Evolutionary conservation across 768 basidiomycete genomes (phyloP), one percentile per base, ranked within the genome.

Genomic region (Lentinula boryana): DNA sequence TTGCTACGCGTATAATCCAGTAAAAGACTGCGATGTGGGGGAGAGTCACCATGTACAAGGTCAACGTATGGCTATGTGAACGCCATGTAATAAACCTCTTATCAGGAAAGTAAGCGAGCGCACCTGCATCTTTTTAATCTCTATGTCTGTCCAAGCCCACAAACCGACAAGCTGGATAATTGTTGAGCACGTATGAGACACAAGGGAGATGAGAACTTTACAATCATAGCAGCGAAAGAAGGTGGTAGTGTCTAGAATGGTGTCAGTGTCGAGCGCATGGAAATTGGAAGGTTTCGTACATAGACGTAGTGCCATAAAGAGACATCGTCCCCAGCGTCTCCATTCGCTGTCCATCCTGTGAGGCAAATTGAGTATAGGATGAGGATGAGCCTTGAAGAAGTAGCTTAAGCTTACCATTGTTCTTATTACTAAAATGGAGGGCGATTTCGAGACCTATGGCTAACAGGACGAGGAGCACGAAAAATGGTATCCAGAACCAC

Each of bases 61-160:
- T 84, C 82, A 23, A 85, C 77, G 65, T 84, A 85, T 6, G 84
- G 84, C 80, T 84, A 44, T 5, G 46, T 48, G 9, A 4, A 57
- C 54, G 15, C 46, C 50, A 44, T 36, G 10, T 56, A 40, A 23
- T 10, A 2, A 35, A 43, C n/a, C 33, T n/a, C 35, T 40, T 56
- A 35, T 40, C n/a, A 23, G 50, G 7, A 21, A 3, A 13, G n/a
- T 16, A n/a, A 10, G 41, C 16, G 31, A 32, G 50, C 68, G 32
- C 54, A 78, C 80, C 74, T 84, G 84, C 70, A 84, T 77, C 67
- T 78, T 81, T 64, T 83, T 81, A 54, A 85, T 79, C 62, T 83
- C 83, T 27, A 80, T 73, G 63, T 83, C 83, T 5, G 81, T 83
- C 82, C 82, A 83, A 5, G 80, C 69, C 82, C 82, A 84, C 57